Conservation (phyloP, 768 basidiomycete species). For the Clavulina sp. region DNA sequence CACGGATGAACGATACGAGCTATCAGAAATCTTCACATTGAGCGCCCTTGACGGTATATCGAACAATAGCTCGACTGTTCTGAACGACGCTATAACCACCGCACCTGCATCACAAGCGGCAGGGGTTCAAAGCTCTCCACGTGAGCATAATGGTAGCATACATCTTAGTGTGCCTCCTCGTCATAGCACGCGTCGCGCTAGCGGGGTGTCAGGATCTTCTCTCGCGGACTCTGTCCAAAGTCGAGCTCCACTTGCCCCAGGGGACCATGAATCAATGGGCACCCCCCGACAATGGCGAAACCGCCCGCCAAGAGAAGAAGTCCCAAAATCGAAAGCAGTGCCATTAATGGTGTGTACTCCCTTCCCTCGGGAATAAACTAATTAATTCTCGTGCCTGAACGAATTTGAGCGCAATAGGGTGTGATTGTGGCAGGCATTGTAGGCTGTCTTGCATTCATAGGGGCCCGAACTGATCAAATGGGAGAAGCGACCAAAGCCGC, state of each 20-base stretch:
- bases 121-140: too few species aligned
- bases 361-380: neutral
- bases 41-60: neutral
- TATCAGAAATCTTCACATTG: neutral
- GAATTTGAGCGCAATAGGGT: neutral
- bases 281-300: neutral
- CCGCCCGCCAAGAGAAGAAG: neutral
- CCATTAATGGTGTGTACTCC: neutral
- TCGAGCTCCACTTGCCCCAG: neutral
- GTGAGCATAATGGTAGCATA: neutral
- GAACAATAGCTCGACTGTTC: neutral
- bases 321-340: neutral
- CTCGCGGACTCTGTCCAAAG: neutral
- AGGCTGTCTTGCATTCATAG: neutral
- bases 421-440: neutral
- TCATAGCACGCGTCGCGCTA: neutral
- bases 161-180: neutral
- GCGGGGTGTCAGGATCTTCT: neutral
- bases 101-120: too few species aligned
- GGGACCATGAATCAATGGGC: neutral
- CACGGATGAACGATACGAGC: neutral
- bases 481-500: neutral
- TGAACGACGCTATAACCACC: neutral
- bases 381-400: neutral
- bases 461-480: neutral